Conservation (phyloP, 169 alveolate genomes). For the Besnoitia besnoiti region DNA sequence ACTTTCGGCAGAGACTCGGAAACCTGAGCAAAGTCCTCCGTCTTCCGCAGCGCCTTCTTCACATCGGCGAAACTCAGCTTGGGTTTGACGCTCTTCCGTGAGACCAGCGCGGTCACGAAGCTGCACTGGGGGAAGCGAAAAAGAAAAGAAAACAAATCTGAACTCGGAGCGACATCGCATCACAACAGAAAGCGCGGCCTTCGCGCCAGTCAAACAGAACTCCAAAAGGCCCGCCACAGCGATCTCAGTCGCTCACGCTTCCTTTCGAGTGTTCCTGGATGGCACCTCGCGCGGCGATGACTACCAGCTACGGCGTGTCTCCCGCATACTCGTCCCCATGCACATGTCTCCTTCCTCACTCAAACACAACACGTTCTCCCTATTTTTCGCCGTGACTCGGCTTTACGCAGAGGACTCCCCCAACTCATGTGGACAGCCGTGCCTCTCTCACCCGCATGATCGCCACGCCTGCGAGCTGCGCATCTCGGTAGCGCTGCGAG, state of each 20-base stretch:
- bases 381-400: no score
- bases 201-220: no score
- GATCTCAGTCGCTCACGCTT: no score
- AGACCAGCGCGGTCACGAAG: constrained; percentile 42
- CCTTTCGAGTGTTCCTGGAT: no score
- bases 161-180: not conserved
- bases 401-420: no score
- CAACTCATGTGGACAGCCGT: no score
- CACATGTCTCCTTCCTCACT: not conserved
- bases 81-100: constrained; percentile 49
- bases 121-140: constrained; percentile 40
- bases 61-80: constrained; percentile 41
- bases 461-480: constrained; percentile 63
- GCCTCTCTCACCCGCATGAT: constrained; percentile 48
- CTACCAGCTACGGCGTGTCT: no score
- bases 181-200: not conserved
- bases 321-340: no score
- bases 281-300: no score
- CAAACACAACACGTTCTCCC: no score
- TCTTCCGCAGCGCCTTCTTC: constrained; percentile 21
- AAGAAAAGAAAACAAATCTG: not conserved
- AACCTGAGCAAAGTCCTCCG: constrained; percentile 48
- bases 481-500: constrained; percentile 61
- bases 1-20: constrained; percentile 57
- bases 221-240: no score